Evolutionary conservation across 2,329 filamentous ascomycete genomes (phyloP).

Genomic region (Sporothrix protearum): DNA sequence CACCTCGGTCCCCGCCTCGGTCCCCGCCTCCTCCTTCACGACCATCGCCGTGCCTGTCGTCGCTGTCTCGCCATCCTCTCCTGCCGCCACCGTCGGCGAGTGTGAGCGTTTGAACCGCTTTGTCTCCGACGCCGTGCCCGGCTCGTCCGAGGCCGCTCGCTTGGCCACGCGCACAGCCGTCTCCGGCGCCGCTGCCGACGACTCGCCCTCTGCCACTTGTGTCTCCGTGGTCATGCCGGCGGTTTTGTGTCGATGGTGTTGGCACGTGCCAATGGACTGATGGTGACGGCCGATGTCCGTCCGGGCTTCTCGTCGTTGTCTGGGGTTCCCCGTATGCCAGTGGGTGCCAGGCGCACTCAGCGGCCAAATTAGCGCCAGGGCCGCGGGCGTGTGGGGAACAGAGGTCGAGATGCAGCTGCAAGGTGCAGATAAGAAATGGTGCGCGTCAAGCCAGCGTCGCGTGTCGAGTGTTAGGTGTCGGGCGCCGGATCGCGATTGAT

Average conservation of each 20-base stretch:
- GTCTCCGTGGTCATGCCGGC: background rate
- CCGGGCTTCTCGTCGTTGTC: background rate
- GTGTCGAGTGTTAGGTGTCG: background rate
- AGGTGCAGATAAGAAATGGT: background rate
- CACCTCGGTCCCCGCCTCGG: background rate
- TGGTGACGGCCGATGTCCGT: background rate
- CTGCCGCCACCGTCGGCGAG: constrained; percentile 34
- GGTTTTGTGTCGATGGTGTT: background rate
- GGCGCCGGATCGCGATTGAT: background rate
- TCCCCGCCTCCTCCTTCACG: background rate
- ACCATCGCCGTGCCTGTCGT: background rate
- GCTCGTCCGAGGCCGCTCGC: constrained; percentile 69
- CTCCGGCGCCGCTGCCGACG: background rate
- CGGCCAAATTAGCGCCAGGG: background rate
- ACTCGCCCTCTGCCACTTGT: background rate
- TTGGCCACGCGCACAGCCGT: constrained; percentile 42
- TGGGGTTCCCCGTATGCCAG: background rate
- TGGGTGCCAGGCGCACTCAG: background rate
- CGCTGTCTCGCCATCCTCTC: constrained; percentile 35
- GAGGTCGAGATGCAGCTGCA: background rate
- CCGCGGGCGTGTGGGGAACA: background rate
- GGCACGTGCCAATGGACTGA: too few species aligned
- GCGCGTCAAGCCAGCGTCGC: too few species aligned
- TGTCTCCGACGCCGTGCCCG: constrained; percentile 55
- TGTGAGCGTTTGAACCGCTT: constrained; percentile 61